phyloP scores from a whole-genome alignment of 345 rosid species.

The Iberis pinnata region DNA sequence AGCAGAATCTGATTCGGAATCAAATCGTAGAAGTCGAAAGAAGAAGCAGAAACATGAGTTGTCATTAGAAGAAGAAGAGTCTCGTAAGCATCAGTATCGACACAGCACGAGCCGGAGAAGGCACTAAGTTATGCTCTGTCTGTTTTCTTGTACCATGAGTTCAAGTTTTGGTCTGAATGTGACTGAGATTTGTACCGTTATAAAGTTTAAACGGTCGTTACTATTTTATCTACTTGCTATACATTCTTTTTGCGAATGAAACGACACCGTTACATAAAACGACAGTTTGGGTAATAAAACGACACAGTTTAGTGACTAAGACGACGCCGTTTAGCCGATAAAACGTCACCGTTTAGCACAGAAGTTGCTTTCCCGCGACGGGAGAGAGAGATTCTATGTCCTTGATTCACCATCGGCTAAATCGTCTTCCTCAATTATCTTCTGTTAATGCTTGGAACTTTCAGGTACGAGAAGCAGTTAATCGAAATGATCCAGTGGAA shows the following conservation, averaged over 20 bases:
- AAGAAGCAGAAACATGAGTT: constrained; percentile 14
- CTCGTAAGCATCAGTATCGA: constrained; percentile 20
- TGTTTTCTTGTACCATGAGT: constrained; percentile 1
- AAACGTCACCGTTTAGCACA: not conserved
- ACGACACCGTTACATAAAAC: no score
- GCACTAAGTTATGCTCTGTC: constrained; percentile 9
- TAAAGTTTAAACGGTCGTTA: not conserved
- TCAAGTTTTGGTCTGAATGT: constrained; percentile 12
- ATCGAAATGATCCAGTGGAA: constrained; percentile 27
- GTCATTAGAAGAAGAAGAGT: constrained; percentile 1
- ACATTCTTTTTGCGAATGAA: no score
- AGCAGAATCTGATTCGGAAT: constrained; percentile 11
- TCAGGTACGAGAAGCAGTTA: constrained; percentile 40
- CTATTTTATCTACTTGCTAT: no score
- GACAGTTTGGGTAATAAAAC: no score
- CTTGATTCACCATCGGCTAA: constrained; percentile 17
- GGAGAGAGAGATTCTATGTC: constrained; percentile 20
- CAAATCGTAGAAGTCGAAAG: constrained; percentile 17
- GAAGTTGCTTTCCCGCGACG: constrained; percentile 6
- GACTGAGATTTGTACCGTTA: not conserved
- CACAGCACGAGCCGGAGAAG: constrained; percentile 17
- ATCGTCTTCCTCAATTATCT: constrained; percentile 12
- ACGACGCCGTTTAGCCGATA: not conserved
- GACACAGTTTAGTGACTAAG: not conserved
- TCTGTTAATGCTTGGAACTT: constrained; percentile 36